Evolutionary conservation across 2,329 filamentous ascomycete species (phyloP).

Genomic region (Penicillium sp.): DNA sequence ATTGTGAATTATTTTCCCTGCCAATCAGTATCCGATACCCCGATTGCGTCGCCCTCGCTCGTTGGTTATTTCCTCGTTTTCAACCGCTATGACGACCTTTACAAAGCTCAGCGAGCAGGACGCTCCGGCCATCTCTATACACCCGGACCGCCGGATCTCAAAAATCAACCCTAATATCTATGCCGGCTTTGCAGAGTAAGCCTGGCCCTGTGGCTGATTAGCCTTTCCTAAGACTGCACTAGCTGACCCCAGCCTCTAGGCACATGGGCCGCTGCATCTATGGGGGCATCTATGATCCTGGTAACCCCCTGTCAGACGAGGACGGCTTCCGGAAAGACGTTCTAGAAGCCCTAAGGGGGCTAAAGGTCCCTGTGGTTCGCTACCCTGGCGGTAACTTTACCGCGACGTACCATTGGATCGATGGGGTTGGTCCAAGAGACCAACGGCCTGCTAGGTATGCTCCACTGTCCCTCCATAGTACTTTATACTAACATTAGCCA

Average conservation of each 20-base stretch:
- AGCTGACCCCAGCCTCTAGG: conserved; percentile 48
- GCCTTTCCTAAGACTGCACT: not conserved
- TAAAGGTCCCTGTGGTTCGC: conserved; percentile 76
- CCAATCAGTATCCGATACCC: conserved; percentile 16
- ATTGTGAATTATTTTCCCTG: conserved; percentile 11
- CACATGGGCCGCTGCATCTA: conserved; percentile 92
- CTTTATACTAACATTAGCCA: not conserved
- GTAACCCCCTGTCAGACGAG: conserved; percentile 72
- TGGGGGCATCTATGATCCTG: conserved; percentile 81
- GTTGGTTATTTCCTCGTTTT: conserved; percentile 7
- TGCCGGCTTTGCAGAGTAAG: conserved; percentile 82
- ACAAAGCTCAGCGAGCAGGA: conserved; percentile 68
- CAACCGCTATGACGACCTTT: conserved; percentile 69
- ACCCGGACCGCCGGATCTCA: conserved; percentile 68
- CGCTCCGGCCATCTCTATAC: conserved; percentile 67
- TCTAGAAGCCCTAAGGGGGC: conserved; percentile 71
- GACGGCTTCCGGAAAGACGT: conserved; percentile 82
- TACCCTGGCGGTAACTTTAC: conserved; percentile 86
- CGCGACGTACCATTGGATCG: conserved; percentile 84
- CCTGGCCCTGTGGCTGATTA: conserved; percentile 14
- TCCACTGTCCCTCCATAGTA: not conserved
- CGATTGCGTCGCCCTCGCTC: not conserved
- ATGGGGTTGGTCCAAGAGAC: conserved; percentile 76
- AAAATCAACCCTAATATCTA: conserved; percentile 82
- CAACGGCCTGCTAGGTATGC: conserved; percentile 63